A percentile compares a stretch with the other conserved stretches of the same genome.
Conservation (phyloP, 1,139 yeast species). For the Diutina siamensis region DNA sequence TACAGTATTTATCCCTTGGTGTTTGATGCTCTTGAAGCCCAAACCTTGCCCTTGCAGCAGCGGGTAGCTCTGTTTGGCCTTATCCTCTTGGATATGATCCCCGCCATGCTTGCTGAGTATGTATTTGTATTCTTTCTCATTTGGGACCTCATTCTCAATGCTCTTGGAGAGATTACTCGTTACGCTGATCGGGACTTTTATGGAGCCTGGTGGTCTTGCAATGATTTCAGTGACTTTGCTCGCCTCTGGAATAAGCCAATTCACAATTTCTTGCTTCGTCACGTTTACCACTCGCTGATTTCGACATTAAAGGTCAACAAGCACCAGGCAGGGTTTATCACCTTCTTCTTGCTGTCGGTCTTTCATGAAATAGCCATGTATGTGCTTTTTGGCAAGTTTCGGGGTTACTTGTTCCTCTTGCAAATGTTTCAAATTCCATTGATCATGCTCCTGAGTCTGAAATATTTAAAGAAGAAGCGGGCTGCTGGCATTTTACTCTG, state of each 20-base stretch:
- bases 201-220: slow-evolving; percentile 97
- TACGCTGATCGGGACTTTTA: slow-evolving; percentile 90
- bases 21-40: slow-evolving; percentile 40
- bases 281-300: slow-evolving; percentile 87
- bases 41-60: slow-evolving; percentile 12
- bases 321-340: slow-evolving; percentile 58
- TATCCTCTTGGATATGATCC: slow-evolving; percentile 63
- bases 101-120: slow-evolving; percentile 67
- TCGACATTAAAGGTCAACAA: slow-evolving; percentile 62
- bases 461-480: slow-evolving; percentile 39
- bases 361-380: slow-evolving; percentile 92
- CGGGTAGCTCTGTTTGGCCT: slow-evolving; percentile 32
- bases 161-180: slow-evolving; percentile 73
- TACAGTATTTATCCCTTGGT: slow-evolving; percentile 69
- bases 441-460: slow-evolving; percentile 40
- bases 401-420: slow-evolving; percentile 68
- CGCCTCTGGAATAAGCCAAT: slow-evolving; percentile 94
- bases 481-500: slow-evolving; percentile 72
- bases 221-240: slow-evolving; percentile 89
- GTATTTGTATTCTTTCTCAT: slow-evolving; percentile 74
- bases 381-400: slow-evolving; percentile 63
- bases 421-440: slow-evolving; percentile 81
- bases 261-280: slow-evolving; percentile 80
- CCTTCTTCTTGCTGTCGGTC: slow-evolving; percentile 71
- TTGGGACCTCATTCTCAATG: slow-evolving; percentile 89